Base-by-base conservation (phyloP, 2,329 filamentous ascomycete genomes). In the Thielaviopsis euricoi region DNA sequence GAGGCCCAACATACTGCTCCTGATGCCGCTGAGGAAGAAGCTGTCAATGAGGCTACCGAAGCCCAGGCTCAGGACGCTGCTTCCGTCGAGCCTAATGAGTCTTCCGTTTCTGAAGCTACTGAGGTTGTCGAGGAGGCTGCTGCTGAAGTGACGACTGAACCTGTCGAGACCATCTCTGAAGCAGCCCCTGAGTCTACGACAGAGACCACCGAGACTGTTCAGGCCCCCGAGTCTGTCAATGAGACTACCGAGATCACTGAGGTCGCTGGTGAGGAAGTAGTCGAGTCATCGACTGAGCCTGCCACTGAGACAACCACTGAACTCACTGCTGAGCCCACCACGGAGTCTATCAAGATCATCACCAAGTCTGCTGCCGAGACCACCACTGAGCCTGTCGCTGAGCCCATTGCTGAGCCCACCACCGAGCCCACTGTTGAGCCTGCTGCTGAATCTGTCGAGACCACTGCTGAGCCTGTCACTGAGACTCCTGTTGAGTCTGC, bases 401-500 rank as follows among this genome's bases (percentile, higher is more conserved):
- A 62, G 17, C 13, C 51, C 21, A 43, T 49, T 12, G 17, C 13
- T 37, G 56, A 58, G 21, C 51, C 29, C 12, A 33, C 29, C 12
- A 12, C 58, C 46, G 58, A 61, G 37, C 52, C 23, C 19, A 33
- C 22, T 9, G 49, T 23, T 23, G 49, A 52, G 49, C n/a, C 49
- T 52, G 7, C 48, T 33, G 21, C 55, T n/a, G 48, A 21, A 17
- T 10, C 51, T 19, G 56, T 52, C 22, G 60, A 53, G 21, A 25
- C 43, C 15, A 40, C 55, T 46, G 43, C 53, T 33, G 59, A 58
- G 37, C 52, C 50, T 53, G 29, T 33, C 19, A 22, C 61, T n/a
- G 61, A 64, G 26, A 23, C 52, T 25, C 25, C 37, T n/a, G n/a
- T n/a, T n/a, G n/a, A n/a, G n/a, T n/a, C n/a, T n/a, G 12, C 29